A percentile compares a stretch with the other conserved stretches of the same genome.
phyloP scores from a whole-genome alignment of 225 moss, liverwort and hornwort genomes.

The Marchantia polymorpha region DNA sequence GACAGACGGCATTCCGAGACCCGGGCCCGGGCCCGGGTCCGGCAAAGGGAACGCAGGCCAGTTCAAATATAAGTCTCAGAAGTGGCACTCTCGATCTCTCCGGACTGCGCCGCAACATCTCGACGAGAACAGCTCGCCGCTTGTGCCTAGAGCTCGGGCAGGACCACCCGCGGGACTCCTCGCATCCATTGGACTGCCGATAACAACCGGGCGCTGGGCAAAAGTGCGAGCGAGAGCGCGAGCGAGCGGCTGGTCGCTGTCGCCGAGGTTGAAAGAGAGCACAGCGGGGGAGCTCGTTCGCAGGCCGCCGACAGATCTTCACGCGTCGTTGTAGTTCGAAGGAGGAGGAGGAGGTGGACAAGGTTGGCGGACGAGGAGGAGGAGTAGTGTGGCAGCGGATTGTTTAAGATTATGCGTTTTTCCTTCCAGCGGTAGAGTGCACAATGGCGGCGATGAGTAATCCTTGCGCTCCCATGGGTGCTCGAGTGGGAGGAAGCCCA shows the following conservation, averaged over 20 bases:
- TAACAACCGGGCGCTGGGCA: neutral
- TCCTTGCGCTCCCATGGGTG: neutral
- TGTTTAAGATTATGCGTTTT: constrained; percentile 4
- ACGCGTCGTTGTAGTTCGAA: neutral
- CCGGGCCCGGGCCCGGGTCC: neutral
- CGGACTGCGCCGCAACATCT: neutral
- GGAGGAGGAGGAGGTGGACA: no score
- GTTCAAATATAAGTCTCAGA: neutral
- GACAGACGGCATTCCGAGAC: neutral
- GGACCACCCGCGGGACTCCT: no score
- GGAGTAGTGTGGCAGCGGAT: neutral
- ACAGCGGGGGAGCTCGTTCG: no score
- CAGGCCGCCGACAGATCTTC: neutral
- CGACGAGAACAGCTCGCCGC: neutral
- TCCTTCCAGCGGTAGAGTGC: neutral
- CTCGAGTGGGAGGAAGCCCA: neutral
- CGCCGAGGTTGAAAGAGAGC: neutral
- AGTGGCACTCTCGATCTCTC: neutral
- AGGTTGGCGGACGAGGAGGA: no score
- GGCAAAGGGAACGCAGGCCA: neutral
- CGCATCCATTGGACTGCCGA: no score
- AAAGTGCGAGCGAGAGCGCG: no score
- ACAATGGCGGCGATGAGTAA: constrained; percentile 10
- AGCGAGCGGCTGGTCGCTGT: neutral
- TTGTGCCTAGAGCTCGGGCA: neutral